These are phyloP conservation scores for Calonectria montana DNA, from an alignment of 2,329 filamentous ascomycete species.

Conservation along the genomic window DNA sequence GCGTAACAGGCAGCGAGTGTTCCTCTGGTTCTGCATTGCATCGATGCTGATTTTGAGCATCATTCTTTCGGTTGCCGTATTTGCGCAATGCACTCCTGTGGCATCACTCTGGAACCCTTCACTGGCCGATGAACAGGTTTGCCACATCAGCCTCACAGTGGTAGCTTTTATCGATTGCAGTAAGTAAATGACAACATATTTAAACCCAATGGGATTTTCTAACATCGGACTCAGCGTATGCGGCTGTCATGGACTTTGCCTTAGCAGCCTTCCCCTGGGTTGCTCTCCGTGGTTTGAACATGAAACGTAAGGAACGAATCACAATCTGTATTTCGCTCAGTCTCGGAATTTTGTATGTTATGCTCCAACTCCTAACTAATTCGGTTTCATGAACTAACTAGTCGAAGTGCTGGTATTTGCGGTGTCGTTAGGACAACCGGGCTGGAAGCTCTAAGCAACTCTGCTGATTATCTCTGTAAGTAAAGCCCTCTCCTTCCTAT, in stretches of 20 bases:
- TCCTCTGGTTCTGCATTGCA: constrained; percentile 26
- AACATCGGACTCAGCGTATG: constrained; percentile 8
- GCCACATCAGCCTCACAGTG: constrained; percentile 17
- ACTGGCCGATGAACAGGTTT: constrained; percentile 16
- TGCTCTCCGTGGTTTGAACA: constrained; percentile 22
- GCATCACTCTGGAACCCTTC: constrained; percentile 23
- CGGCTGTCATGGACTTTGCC: constrained; percentile 22
- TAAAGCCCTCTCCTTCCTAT: neutral
- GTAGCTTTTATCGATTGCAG: constrained; percentile 24
- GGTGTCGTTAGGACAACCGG: constrained; percentile 22
- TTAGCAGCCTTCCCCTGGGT: constrained; percentile 25
- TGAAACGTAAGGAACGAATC: constrained; percentile 29
- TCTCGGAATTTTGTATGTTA: constrained; percentile 23
- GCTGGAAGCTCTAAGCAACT: constrained; percentile 22
- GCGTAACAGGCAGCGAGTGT: constrained; percentile 12
- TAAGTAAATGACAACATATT: neutral
- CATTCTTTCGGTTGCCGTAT: constrained; percentile 16
- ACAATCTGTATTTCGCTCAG: constrained; percentile 23
- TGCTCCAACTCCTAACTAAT: accelerated
- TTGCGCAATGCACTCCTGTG: constrained; percentile 23
- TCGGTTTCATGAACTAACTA: neutral
- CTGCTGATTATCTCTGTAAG: constrained; percentile 23
- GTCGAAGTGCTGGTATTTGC: constrained; percentile 18
- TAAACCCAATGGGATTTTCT: neutral
- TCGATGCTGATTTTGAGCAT: constrained; percentile 23